These are phyloP conservation scores for Pseudomassariella vexata DNA, from an alignment of 2,329 filamentous ascomycete genomes.

Conservation along the genomic window DNA sequence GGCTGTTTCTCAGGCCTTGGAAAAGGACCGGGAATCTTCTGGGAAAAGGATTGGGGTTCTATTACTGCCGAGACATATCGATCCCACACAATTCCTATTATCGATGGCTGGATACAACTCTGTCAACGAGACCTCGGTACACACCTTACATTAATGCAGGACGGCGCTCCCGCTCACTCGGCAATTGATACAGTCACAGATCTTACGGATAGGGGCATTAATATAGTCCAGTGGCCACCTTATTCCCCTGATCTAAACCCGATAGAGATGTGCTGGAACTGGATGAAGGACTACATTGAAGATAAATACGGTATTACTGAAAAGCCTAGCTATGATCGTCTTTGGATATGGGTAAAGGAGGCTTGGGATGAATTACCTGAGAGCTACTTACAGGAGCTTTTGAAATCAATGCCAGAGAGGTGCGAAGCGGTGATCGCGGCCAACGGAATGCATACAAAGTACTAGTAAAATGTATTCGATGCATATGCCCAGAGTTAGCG, in stretches of 20 bases:
- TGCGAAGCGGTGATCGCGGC: slow-evolving; percentile 1
- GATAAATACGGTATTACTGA: background rate
- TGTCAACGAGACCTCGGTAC: background rate
- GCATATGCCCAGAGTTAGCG: too few relatives aligned
- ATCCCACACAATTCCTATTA: background rate
- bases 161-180: background rate
- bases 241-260: slow-evolving; percentile 2
- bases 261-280: slow-evolving; percentile 1
- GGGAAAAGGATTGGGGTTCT: slow-evolving; percentile 1
- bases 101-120: background rate
- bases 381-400: background rate
- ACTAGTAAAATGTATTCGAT: too few relatives aligned
- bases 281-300: slow-evolving; percentile 4
- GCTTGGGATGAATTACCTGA: background rate
- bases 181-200: background rate
- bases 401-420: slow-evolving; percentile 1
- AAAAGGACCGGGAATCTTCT: slow-evolving; percentile 2
- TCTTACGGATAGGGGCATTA: background rate
- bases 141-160: slow-evolving; percentile 1
- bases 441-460: background rate
- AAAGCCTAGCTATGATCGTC: background rate
- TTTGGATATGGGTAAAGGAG: background rate
- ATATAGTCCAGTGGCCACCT: background rate
- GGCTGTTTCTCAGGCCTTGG: slow-evolving; percentile 3
- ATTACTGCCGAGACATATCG: background rate